Percentiles rank a stretch among this genome's conserved stretches.
These are phyloP conservation scores for Paecilomyces dactylethromorphus DNA, from an alignment of 2,329 filamentous ascomycete species.

Conservation along the genomic window DNA sequence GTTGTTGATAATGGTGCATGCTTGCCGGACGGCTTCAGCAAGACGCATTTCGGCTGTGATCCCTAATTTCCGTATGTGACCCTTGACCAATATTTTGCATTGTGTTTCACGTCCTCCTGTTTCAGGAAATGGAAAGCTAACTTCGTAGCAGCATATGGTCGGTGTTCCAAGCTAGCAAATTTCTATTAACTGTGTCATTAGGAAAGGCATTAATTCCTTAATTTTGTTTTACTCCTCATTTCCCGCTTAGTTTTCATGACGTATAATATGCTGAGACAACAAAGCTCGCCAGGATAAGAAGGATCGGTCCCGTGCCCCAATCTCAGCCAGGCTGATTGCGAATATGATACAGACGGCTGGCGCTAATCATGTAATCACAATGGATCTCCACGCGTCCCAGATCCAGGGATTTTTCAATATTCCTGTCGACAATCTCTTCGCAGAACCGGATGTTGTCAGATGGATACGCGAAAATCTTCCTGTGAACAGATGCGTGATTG, in stretches of 20 bases:
- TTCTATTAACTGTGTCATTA: background rate
- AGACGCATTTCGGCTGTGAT: conserved; percentile 92
- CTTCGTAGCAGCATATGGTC: background rate
- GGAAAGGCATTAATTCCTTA: background rate
- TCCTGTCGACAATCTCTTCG: conserved; percentile 76
- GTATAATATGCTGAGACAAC: background rate
- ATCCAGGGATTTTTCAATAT: conserved; percentile 95
- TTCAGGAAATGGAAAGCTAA: background rate
- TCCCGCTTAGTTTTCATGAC: background rate
- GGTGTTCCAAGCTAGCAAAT: background rate
- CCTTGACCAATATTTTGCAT: background rate
- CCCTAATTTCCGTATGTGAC: conserved; percentile 71
- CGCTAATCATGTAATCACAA: conserved; percentile 88
- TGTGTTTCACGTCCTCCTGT: background rate
- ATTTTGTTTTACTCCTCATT: background rate
- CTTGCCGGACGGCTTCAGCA: conserved; percentile 78
- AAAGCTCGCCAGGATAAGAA: conserved; percentile 98
- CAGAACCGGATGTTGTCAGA: conserved; percentile 82
- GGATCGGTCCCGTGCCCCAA: conserved; percentile 90
- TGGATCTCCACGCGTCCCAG: conserved; percentile 91
- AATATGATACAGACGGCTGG: conserved; percentile 97
- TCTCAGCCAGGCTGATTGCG: conserved; percentile 89
- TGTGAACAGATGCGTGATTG: conserved; percentile 80
- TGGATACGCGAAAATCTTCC: conserved; percentile 86
- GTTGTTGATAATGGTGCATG: conserved; percentile 95